These are phyloP conservation scores for Globisporangium irregulare DNA, from an alignment of 352 stramenopile genomes.

Conservation along the genomic window DNA sequence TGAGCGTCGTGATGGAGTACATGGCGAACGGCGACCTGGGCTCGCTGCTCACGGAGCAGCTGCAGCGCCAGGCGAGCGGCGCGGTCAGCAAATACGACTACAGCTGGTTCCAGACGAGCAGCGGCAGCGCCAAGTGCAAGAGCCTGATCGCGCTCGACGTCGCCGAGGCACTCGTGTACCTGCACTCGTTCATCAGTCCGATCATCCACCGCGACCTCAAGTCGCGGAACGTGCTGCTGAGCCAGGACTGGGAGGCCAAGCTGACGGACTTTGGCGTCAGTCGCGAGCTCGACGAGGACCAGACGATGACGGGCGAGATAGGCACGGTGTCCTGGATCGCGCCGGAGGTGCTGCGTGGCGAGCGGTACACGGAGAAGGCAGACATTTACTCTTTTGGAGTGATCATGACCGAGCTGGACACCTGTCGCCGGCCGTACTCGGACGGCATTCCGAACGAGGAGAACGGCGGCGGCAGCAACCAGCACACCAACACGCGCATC, in stretches of 20 bases:
- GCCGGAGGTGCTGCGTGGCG: slow-evolving; percentile 31
- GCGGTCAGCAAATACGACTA: slow-evolving; percentile 2
- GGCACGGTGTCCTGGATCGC: slow-evolving; percentile 32
- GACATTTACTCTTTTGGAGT: slow-evolving; percentile 38
- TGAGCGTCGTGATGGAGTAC: slow-evolving; percentile 47
- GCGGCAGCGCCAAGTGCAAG: slow-evolving; percentile 25
- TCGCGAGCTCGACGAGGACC: slow-evolving; percentile 24
- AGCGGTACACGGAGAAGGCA: slow-evolving; percentile 26
- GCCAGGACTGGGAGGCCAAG: slow-evolving; percentile 20
- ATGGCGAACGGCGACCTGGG: slow-evolving; percentile 47
- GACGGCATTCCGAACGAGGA: slow-evolving; percentile 19
- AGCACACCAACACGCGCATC: slow-evolving; percentile 33
- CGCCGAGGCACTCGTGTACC: slow-evolving; percentile 45
- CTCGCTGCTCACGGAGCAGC: slow-evolving; percentile 25
- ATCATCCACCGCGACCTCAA: slow-evolving; percentile 87
- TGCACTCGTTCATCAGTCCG: slow-evolving; percentile 47
- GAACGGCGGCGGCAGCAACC: slow-evolving; percentile 13
- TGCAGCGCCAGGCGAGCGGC: slow-evolving; percentile 17
- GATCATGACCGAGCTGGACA: slow-evolving; percentile 35
- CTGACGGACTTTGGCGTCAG: slow-evolving; percentile 27
- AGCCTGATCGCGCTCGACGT: slow-evolving; percentile 41
- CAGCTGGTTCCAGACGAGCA: slow-evolving; percentile 16
- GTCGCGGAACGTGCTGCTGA: slow-evolving; percentile 69
- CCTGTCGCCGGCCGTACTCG: slow-evolving; percentile 30
- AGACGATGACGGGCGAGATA: slow-evolving; percentile 37